Evolutionary conservation across 75 land plant genomes (phyloP), one percentile per base, ranked within the genome.

Genomic region (Cryptomeria japonica): DNA sequence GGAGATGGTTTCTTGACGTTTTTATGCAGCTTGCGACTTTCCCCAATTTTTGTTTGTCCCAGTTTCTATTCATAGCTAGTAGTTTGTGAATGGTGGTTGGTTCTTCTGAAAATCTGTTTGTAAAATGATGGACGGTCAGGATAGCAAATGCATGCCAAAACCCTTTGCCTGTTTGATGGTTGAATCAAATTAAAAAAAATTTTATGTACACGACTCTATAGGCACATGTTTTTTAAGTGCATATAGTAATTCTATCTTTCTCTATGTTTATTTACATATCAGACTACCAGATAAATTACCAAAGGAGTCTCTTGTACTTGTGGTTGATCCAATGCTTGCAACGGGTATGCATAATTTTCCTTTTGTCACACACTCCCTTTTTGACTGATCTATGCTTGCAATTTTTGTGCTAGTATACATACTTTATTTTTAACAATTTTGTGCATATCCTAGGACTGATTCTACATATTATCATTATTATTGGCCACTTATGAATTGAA

Each of bases 251-350:
- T 64, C 28, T 14, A 18, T 79, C 38, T 79, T 79, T 7, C 28
- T 82, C 11, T 41, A 41, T 82, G 11, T 82, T 51, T 76, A n/a
- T 88, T 79, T 84, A 82, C 37, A 55, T 72, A 86, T 79, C 93
- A 98, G 99, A 88, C 93, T 98, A 58, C 99, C 99, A 88, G 96
- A 97, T 11, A 92, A 89, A 34, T 91, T 98, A 90, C 96, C 96
- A 37, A 94, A 97, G 79, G 97, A 94, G 73, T 87, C 94, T 84
- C 91, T 94, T 86, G 93, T 98, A 9, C 92, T 98, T 88, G 93
- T 98, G 31, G 95, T 96, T 19, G 99, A 98, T 88, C 99, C 99
- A 47, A 97, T 98, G 99, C 96, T 98, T 51, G 99, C 99, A 90
- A 98, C 99, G 87, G 99, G 99, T 97, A 84, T 37, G 31, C 46